phyloP scores from a whole-genome alignment of 257 asterid genomes.

The Paulownia fortunei region DNA sequence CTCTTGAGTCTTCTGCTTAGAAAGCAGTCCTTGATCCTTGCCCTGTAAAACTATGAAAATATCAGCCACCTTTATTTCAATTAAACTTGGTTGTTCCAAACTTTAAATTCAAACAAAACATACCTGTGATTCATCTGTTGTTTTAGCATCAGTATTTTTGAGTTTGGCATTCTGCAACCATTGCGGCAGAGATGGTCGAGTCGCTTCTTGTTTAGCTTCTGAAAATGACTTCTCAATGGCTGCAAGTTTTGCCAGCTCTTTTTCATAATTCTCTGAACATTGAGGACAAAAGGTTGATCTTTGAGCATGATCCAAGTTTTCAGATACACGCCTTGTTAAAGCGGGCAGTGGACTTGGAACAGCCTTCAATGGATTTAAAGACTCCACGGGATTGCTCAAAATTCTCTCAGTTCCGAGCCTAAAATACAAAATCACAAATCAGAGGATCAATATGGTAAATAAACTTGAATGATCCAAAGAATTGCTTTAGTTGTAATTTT shows the following conservation, averaged over 20 bases:
- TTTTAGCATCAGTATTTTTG: constrained; percentile 43
- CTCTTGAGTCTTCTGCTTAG: constrained; percentile 66
- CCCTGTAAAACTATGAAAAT: constrained; percentile 42
- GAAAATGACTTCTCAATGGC: constrained; percentile 67
- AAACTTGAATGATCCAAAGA: neutral
- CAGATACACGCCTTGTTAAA: constrained; percentile 39
- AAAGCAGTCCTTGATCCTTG: constrained; percentile 55
- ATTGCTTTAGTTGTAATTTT: neutral
- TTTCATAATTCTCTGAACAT: constrained; percentile 61
- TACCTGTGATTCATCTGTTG: constrained; percentile 58
- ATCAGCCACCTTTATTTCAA: constrained; percentile 10
- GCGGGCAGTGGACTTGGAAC: constrained; percentile 43
- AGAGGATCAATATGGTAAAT: neutral
- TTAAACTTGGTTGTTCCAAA: neutral
- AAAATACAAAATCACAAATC: constrained; percentile 28
- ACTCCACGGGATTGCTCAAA: constrained; percentile 51
- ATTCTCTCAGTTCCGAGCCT: constrained; percentile 70
- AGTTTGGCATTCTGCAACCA: constrained; percentile 85
- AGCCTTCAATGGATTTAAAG: constrained; percentile 51
- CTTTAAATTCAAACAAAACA: neutral
- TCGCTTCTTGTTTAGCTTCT: constrained; percentile 48
- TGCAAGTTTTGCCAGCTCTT: constrained; percentile 59
- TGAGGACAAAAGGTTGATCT: constrained; percentile 57
- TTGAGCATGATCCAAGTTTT: constrained; percentile 51
- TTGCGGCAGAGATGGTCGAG: constrained; percentile 62